Conservation (phyloP, 192 early-diverging fungal genomes). For the Dimargaris verticillata region DNA sequence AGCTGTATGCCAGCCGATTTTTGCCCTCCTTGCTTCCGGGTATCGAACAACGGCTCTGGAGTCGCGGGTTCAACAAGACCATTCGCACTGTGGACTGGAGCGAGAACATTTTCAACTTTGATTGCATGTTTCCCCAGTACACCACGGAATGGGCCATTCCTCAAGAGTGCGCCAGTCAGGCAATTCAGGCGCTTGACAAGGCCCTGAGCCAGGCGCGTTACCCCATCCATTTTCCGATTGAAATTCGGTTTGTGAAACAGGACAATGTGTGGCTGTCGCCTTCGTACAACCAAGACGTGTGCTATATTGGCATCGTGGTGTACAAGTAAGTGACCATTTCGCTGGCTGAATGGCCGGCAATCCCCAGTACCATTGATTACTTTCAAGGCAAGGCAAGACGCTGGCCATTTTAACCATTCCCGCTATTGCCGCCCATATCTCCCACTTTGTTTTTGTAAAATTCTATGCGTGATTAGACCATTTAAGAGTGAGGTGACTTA, state of each 20-base stretch:
- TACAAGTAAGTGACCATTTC: slow-evolving; percentile 26
- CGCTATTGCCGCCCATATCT: neutral
- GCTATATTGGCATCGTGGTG: slow-evolving; percentile 67
- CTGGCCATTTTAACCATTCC: too few species aligned
- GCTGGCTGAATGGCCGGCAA: too few species aligned
- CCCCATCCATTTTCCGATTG: slow-evolving; percentile 52
- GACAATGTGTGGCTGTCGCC: slow-evolving; percentile 61
- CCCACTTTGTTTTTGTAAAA: neutral
- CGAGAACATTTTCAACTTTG: slow-evolving; percentile 46
- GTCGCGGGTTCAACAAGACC: slow-evolving; percentile 25
- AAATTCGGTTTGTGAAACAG: slow-evolving; percentile 47
- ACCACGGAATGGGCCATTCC: slow-evolving; percentile 64
- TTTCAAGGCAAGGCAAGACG: neutral
- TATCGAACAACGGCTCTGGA: slow-evolving; percentile 36
- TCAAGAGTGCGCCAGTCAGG: slow-evolving; percentile 33
- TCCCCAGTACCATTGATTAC: neutral
- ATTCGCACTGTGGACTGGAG: slow-evolving; percentile 41
- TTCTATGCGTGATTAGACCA: slow-evolving; percentile 24
- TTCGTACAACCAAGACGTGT: slow-evolving; percentile 38
- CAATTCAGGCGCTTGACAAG: slow-evolving; percentile 33
- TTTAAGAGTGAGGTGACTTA: slow-evolving; percentile 48
- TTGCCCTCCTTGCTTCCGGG: slow-evolving; percentile 27
- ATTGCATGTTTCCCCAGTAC: slow-evolving; percentile 53
- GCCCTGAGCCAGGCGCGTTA: slow-evolving; percentile 24
- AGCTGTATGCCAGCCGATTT: slow-evolving; percentile 38